Conservation (phyloP, 148 eudicot genomes). For the Diospyros kaki region DNA sequence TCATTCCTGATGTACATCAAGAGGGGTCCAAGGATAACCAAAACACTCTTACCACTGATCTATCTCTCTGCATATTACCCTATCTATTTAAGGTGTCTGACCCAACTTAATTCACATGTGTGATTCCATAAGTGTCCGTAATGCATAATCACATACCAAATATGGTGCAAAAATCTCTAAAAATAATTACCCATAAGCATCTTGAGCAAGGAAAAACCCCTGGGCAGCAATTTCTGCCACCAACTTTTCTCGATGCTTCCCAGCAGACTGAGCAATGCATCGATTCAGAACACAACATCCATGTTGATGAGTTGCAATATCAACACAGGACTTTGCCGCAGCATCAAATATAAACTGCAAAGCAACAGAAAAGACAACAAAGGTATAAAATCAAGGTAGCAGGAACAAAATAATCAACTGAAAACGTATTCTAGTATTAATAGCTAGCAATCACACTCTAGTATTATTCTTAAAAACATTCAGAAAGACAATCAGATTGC, state of each 20-base stretch:
- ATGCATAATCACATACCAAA: neutral
- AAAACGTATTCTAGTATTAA: too few relatives aligned
- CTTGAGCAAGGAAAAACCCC: slow-evolving; percentile 46
- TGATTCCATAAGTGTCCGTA: neutral
- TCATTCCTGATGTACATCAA: neutral
- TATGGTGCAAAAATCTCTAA: neutral
- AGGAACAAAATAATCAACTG: too few relatives aligned
- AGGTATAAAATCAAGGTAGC: neutral
- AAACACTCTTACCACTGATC: neutral
- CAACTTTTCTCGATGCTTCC: slow-evolving; percentile 35
- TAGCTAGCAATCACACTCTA: neutral
- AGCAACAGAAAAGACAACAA: neutral
- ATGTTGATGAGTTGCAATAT: slow-evolving; percentile 53
- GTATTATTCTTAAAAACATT: neutral
- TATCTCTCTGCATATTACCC: neutral
- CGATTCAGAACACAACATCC: slow-evolving; percentile 56
- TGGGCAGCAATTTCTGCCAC: slow-evolving; percentile 39
- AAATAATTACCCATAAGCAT: slow-evolving; percentile 56
- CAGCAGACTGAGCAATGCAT: slow-evolving; percentile 40
- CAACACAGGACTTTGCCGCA: slow-evolving; percentile 49
- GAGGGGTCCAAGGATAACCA: neutral
- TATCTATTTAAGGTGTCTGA: neutral
- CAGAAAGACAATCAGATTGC: neutral
- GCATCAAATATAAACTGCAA: slow-evolving; percentile 48
- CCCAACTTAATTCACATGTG: too few relatives aligned